phyloP scores from a whole-genome alignment of 1,139 yeast genomes.

The Pichia sp. region DNA sequence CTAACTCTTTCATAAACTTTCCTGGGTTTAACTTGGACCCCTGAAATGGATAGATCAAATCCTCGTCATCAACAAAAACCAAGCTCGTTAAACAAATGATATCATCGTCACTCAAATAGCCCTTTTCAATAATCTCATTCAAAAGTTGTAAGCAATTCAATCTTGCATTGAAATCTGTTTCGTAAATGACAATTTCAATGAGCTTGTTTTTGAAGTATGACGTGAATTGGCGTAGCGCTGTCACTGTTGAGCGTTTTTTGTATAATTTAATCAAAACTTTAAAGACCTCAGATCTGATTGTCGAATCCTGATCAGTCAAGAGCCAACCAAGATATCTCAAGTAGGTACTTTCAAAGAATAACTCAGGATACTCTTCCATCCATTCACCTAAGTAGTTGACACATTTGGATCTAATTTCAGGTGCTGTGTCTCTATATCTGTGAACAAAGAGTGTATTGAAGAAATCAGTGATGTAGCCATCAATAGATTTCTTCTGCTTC shows the following conservation, averaged over 20 bases:
- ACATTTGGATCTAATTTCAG: slow-evolving; percentile 66
- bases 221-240: slow-evolving; percentile 38
- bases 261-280: slow-evolving; percentile 52
- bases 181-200: slow-evolving; percentile 55
- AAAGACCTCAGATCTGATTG: slow-evolving; percentile 64
- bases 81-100: slow-evolving; percentile 39
- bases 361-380: slow-evolving; percentile 67
- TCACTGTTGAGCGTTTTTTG: slow-evolving; percentile 24
- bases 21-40: slow-evolving; percentile 21
- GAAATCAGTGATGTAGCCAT: slow-evolving; percentile 59
- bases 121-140: slow-evolving; percentile 52
- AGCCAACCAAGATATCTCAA: slow-evolving; percentile 82
- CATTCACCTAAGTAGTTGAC: slow-evolving; percentile 57
- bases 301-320: slow-evolving; percentile 60
- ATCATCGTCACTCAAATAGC: slow-evolving; percentile 60
- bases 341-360: slow-evolving; percentile 62
- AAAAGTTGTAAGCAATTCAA: slow-evolving; percentile 49
- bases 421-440: slow-evolving; percentile 79
- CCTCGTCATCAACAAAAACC: slow-evolving; percentile 41
- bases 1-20: slow-evolving; percentile 35
- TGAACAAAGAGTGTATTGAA: slow-evolving; percentile 66
- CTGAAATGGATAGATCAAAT: slow-evolving; percentile 23
- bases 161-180: slow-evolving; percentile 52
- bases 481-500: slow-evolving; percentile 49
- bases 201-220: slow-evolving; percentile 47